A percentile compares a stretch with the other conserved stretches of the same genome.
phyloP scores from a whole-genome alignment of 495 filamentous ascomycete species.

The Trichoderma asperelloides region DNA sequence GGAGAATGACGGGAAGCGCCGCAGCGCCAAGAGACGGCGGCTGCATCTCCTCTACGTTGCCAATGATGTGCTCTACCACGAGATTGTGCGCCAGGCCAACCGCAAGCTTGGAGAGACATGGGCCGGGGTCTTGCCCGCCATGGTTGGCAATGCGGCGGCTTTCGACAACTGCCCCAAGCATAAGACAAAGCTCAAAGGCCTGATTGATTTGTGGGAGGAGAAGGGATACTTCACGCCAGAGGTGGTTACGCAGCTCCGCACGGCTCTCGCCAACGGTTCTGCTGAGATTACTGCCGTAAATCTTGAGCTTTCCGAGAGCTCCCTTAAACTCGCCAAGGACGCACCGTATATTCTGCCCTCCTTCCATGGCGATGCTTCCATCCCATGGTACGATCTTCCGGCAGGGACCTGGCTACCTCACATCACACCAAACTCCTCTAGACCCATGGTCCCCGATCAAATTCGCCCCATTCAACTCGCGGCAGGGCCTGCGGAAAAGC shows the following conservation, averaged over 20 bases:
- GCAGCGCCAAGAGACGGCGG: conserved; percentile 58
- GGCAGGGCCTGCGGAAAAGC: conserved; percentile 61
- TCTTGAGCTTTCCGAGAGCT: conserved; percentile 10
- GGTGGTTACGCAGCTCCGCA: conserved; percentile 51
- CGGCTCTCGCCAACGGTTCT: conserved; percentile 42
- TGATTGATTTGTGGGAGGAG: conserved; percentile 68
- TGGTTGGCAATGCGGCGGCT: conserved; percentile 54
- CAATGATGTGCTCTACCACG: conserved; percentile 76
- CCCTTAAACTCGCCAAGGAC: conserved; percentile 35
- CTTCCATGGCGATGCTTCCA: conserved; percentile 66
- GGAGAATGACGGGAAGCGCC: conserved; percentile 23
- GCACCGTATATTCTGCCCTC: conserved; percentile 63
- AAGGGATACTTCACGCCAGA: conserved; percentile 55
- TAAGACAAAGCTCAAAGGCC: conserved; percentile 49
- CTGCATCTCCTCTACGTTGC: conserved; percentile 76
- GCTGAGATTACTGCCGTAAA: conserved; percentile 9
- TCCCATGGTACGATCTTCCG: conserved; percentile 76
- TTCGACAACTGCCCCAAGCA: conserved; percentile 60
- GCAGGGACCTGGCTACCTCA: conserved; percentile 74
- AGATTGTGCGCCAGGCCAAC: conserved; percentile 50
- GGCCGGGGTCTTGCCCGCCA: conserved; percentile 49
- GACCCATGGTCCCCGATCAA: conserved; percentile 59
- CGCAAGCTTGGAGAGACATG: conserved; percentile 50
- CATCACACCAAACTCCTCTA: conserved; percentile 65
- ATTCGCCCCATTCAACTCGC: conserved; percentile 67